Conservation (phyloP, 2,329 filamentous ascomycete genomes). For the Ascochyta koolunga region DNA sequence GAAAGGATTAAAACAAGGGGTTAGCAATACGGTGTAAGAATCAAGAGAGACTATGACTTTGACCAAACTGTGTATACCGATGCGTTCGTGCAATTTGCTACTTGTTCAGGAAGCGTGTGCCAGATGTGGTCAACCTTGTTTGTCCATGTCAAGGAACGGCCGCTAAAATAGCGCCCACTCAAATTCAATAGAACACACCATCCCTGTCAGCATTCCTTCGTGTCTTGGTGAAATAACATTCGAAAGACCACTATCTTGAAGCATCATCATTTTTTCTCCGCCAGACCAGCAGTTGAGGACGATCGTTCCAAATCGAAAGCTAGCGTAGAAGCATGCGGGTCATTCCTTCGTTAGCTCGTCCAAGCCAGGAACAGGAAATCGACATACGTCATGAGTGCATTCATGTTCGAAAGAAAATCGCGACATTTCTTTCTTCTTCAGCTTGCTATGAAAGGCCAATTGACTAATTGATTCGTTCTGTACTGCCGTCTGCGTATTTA, state of each 20-base stretch:
- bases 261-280: no score
- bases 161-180: background rate
- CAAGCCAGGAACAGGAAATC: constrained; percentile 9
- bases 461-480: background rate
- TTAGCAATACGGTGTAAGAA: constrained; percentile 6
- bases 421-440: background rate
- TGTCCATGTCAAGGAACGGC: background rate
- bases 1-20: constrained; percentile 1
- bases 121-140: no score
- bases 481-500: background rate
- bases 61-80: background rate
- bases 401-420: constrained; percentile 1
- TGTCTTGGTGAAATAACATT: no score
- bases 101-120: background rate
- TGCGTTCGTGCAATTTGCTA: background rate
- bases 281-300: no score
- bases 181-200: background rate
- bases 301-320: no score
- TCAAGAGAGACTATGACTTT: constrained; percentile 5
- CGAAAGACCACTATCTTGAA: no score
- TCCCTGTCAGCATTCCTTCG: background rate
- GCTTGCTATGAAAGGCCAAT: constrained; percentile 10
- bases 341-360: constrained; percentile 8
- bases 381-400: constrained; percentile 8
- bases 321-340: background rate